phyloP scores from a whole-genome alignment of 1,284 basidiomycete genomes.

The Microbotryum silenes-acaulis region DNA sequence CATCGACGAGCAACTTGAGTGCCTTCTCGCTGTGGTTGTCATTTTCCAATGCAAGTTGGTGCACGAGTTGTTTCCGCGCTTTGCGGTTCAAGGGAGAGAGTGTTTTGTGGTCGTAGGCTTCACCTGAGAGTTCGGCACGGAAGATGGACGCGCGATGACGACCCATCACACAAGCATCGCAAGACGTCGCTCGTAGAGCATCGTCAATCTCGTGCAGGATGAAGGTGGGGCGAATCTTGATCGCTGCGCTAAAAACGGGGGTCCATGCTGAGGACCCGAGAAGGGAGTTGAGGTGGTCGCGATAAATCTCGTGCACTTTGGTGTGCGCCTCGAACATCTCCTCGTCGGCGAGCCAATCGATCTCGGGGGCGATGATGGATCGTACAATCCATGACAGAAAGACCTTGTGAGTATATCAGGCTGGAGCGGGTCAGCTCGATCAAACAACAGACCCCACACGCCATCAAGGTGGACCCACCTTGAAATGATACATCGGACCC shows the following conservation, averaged over 20 bases:
- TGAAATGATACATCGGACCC: constrained; percentile 9
- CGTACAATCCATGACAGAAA: constrained; percentile 9
- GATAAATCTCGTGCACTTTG: constrained; percentile 1
- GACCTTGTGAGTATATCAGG: background rate
- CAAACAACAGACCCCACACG: background rate
- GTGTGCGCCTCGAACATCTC: constrained; percentile 3
- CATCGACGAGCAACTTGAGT: too few species aligned
- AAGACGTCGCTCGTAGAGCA: background rate
- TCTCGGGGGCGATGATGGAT: constrained; percentile 14
- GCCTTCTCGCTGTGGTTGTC: background rate
- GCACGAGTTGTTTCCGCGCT: background rate
- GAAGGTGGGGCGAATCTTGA: constrained; percentile 9
- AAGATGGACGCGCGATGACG: background rate
- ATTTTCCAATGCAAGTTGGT: background rate
- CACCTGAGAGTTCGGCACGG: constrained; percentile 5
- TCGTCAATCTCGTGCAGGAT: background rate
- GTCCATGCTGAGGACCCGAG: constrained; percentile 18
- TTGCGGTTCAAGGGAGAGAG: constrained; percentile 1
- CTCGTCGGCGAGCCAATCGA: constrained; percentile 14
- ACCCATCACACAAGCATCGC: constrained; percentile 10
- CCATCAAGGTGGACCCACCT: background rate
- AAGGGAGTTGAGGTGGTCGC: background rate
- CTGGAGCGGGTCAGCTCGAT: background rate
- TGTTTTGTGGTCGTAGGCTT: constrained; percentile 16
- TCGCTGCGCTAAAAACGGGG: constrained; percentile 8